Base-by-base conservation (phyloP, 495 filamentous ascomycete species). In the Daldinia bambusicola region DNA sequence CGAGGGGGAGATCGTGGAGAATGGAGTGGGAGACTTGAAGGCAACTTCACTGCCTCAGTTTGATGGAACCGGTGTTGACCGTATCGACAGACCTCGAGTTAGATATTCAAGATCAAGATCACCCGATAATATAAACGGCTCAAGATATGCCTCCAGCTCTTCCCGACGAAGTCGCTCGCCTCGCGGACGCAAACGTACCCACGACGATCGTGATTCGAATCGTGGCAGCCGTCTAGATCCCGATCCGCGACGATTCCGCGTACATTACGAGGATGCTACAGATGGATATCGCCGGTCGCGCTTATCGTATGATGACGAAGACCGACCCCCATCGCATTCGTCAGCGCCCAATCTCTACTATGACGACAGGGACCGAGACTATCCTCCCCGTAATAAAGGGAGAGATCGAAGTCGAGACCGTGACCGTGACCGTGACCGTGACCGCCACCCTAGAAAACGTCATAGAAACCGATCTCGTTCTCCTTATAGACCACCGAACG, bases 1-100 rank as follows among this genome's bases (percentile, higher is more conserved):
- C 83, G 92, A 97, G 84, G 94, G 94, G 81, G 94, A 97, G 87
- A 94, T 97, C 80, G 82, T 91, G 83, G 93, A 91, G 82, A 88
- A 88, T 74, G 74, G 75, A 81, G 85, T 82, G 81, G 89, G 89
- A 84, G 89, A 75, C 74, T 80, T 75, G 77, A 83, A 82, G 86
- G 84, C 85, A 85, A 81, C 81, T 84, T 75, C 82, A 83, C 82
- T 84, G 83, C 81, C 81, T 83, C 80, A 81, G 68, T 70, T 75
- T 81, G 77, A 82, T 69, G 71, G 79, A 85, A 82, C 80, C 82
- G 84, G 83, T 84, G 86, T 89, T 89, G 88, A 90, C 88, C 86
- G 85, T 80, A 80, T 76, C 83, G 86, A 87, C 87, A 87, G 88
- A 89, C 84, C 82, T 81, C 86, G 88, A 84, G 85, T 85, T 88